Base-by-base conservation (phyloP, 768 basidiomycete genomes). In the Lentinula sp. region DNA sequence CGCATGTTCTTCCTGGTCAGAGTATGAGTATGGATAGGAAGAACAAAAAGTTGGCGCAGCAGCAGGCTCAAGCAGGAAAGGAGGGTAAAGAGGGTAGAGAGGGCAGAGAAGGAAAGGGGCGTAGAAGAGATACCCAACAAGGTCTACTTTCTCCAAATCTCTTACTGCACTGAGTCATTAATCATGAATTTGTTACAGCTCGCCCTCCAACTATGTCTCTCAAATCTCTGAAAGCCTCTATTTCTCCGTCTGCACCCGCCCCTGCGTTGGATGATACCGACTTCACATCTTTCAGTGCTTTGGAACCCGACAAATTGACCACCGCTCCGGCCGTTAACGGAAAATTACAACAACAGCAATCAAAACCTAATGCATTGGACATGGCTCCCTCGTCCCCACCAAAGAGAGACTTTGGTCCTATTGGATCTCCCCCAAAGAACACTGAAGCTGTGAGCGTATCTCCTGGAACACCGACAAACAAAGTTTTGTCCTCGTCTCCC, bases 11-110 rank as follows among this genome's bases (percentile, higher is more conserved):
- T 7, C 96, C 96, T 1, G 96, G 95, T 8, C 94, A 98, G 76
- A 88, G 82, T 69, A 89, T 95, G 86, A 83, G 88, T 6, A 95
- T 96, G 92, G 96, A 98, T 69, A 78, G 95, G 66, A 96, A 97
- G 82, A 98, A 98, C 78, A 98, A 98, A 78, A 93, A 93, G 70
- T 87, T 90, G 13, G 92, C 92, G 0, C 91, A 93, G 67, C 70
- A 82, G 34, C 85, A 87, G 3, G 82, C 83, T 0, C 80, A 78
- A 43, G 74, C 75, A 3, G 76, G 78, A 5, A 76, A 70, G 13
- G 71, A 76, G 11, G 67, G 71, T 5, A 55, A 68, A 9, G 74
- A 70, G 9, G 71, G 71, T 23, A 72, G 71, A 39, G 53, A 54
- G 21, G 35, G 53, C 34, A 54, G 37, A 54, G 53, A 54, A 55